Percentiles rank a stretch among this genome's conserved stretches.
Evolutionary conservation across 2,329 filamentous ascomycete genomes (phyloP).

Genomic region (Passalora sequoiae): DNA sequence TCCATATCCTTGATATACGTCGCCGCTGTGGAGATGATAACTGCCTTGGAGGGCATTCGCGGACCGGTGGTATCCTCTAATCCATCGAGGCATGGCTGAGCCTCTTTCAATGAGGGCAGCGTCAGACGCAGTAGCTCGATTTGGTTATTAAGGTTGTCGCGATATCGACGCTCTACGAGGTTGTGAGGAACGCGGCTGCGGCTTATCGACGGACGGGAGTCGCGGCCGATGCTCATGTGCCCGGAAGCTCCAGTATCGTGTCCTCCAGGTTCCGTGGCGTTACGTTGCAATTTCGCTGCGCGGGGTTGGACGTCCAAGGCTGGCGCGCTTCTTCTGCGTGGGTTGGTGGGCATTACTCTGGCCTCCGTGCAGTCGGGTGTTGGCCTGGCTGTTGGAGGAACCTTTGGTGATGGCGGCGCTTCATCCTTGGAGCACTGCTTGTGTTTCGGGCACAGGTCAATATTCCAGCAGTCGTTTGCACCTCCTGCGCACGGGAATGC

Average conservation of each 20-base stretch:
- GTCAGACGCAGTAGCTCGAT: conserved; percentile 37
- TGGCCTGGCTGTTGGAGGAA: too few relatives aligned
- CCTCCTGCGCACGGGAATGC: conserved; percentile 17
- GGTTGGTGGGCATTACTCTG: conserved; percentile 1
- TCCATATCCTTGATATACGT: conserved; percentile 45
- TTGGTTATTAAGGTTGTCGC: conserved; percentile 44
- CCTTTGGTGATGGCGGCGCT: not conserved
- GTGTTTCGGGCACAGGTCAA: conserved; percentile 18
- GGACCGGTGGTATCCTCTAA: conserved; percentile 13
- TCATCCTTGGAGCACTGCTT: conserved; percentile 7
- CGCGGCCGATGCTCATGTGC: conserved; percentile 3
- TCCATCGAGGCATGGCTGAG: conserved; percentile 8
- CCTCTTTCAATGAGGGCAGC: conserved; percentile 17
- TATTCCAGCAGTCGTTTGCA: conserved; percentile 19
- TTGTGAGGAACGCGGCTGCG: conserved; percentile 34
- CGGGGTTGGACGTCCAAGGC: conserved; percentile 6
- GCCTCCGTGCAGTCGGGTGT: not conserved
- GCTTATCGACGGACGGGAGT: conserved; percentile 7
- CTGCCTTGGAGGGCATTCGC: conserved; percentile 39
- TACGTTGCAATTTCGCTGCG: conserved; percentile 15
- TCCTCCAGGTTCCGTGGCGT: conserved; percentile 12
- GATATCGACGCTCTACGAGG: conserved; percentile 44
- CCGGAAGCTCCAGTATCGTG: conserved; percentile 1
- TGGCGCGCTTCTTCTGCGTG: conserved; percentile 14
- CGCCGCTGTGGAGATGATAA: conserved; percentile 43